phyloP scores from a whole-genome alignment of 495 filamentous ascomycete genomes.

The Astrothelium macrocarpum region DNA sequence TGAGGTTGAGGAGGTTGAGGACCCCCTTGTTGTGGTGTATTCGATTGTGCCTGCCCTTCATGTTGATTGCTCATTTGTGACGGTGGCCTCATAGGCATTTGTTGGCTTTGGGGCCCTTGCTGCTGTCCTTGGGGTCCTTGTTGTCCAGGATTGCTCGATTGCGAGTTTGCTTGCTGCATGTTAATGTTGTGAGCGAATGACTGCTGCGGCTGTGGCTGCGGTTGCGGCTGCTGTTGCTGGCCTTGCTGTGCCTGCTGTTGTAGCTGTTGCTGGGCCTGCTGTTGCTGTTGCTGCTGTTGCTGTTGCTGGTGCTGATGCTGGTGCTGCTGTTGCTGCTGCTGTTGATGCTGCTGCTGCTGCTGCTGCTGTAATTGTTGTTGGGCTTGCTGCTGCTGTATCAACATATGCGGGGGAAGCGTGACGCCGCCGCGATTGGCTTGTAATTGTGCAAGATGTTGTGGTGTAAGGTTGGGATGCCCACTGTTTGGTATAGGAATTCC shows the following conservation, averaged over 20 bases:
- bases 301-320: not conserved
- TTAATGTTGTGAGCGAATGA: not conserved
- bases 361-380: conserved; percentile 23
- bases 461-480: not conserved
- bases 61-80: conserved; percentile 1
- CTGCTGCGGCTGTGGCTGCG: conserved; percentile 31
- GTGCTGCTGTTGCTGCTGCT: conserved; percentile 9
- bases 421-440: not conserved
- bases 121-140: not conserved
- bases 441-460: not conserved
- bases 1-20: conserved; percentile 24
- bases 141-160: conserved; percentile 8
- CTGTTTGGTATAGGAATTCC: conserved; percentile 5
- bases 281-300: conserved; percentile 1
- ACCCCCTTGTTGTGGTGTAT: not conserved
- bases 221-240: conserved; percentile 23
- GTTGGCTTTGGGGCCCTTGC: conserved; percentile 10
- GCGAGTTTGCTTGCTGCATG: conserved; percentile 9
- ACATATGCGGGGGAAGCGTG: not conserved
- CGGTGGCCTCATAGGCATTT: conserved; percentile 32
- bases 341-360: conserved; percentile 24
- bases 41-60: not conserved
- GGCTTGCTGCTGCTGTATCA: conserved; percentile 21
- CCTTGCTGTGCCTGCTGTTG: conserved; percentile 16
- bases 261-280: conserved; percentile 23